These are phyloP conservation scores for Mortierella antarctica DNA, from an alignment of 192 early-diverging fungal genomes.

Conservation along the genomic window DNA sequence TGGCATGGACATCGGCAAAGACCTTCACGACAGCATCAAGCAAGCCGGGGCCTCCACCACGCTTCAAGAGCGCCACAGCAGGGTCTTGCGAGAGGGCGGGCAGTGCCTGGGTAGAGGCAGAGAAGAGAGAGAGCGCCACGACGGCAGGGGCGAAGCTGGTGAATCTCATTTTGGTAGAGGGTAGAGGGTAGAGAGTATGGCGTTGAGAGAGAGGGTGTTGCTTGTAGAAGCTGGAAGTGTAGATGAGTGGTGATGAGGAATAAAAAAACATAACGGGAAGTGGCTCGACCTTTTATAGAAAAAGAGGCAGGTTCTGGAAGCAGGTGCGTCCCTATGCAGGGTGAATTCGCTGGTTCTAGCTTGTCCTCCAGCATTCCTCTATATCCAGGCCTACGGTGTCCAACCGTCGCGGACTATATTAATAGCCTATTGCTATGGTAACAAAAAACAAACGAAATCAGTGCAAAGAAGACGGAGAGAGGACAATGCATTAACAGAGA, in stretches of 20 bases:
- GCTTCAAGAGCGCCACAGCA: slow-evolving; percentile 33
- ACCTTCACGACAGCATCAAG: slow-evolving; percentile 20
- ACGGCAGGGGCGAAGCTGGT: slow-evolving; percentile 28
- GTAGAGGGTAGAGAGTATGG: neutral
- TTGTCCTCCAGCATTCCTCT: no score
- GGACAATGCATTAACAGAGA: no score
- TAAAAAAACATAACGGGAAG: slow-evolving; percentile 10
- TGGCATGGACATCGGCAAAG: slow-evolving; percentile 20
- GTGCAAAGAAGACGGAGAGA: no score
- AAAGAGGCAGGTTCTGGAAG: neutral
- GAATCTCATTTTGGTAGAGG: slow-evolving; percentile 32
- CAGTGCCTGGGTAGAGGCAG: slow-evolving; percentile 38
- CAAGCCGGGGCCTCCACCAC: slow-evolving; percentile 1
- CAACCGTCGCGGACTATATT: no score
- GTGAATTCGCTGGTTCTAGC: no score
- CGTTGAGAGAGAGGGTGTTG: neutral
- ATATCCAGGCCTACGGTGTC: no score
- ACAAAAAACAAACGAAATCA: no score
- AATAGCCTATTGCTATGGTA: no score
- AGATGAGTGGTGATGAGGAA: slow-evolving; percentile 16
- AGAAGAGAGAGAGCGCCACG: slow-evolving; percentile 37
- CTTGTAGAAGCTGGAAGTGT: slow-evolving; percentile 33
- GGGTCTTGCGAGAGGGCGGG: slow-evolving; percentile 7
- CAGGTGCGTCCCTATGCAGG: neutral
- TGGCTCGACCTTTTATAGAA: neutral